Evolutionary conservation across 192 early-diverging fungal genomes (phyloP), one percentile per base, ranked within the genome.

Genomic region (Coemansia sp.): DNA sequence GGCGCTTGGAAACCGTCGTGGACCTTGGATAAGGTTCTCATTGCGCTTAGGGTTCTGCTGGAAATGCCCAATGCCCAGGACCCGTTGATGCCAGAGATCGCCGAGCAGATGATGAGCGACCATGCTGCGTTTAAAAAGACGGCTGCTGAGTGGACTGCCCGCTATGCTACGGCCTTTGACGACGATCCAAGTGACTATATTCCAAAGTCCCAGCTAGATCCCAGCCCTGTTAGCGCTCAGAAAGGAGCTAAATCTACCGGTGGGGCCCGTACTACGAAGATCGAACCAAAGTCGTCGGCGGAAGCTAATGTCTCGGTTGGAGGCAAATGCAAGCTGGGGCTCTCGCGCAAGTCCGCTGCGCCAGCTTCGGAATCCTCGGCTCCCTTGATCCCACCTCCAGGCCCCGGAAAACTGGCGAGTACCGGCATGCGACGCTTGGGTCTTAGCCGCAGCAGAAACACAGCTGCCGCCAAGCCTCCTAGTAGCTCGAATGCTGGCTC

Each of bases 1-100:
- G 88, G 89, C n/a, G 66, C 70, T 16, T 93, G 92, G 92, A 73
- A 68, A n/a, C 91, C 92, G 0, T 83, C 89, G 6, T 76, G 88
- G 56, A 92, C 83, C 23, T 53, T 93, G 25, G 64, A 69, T 2
- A 90, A 84, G 11, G 83, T 90, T 0, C 71, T 93, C 8, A 68
- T 86, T 2, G 86, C 89, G 0, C 59, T 92, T 18, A 57, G 72
- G 2, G 56, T 85, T 39, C 67, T 93, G 25, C 76, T 93, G 57
- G 85, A 70, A 2, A 66, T 71, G 16, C 91, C 91, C 0, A 93
- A 93, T 41, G 88, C 90, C 5, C 82, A 92, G 33, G 92, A 93
- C 60, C 92, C 92, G 37, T 67, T 93, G 34, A 70, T 87, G 42
- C 79, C 85, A 7, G 91, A 92, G n/a, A 74, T 82, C 21, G 79